A percentile compares a stretch with the other conserved stretches of the same genome.
phyloP scores from a whole-genome alignment of 2,329 filamentous ascomycete genomes.

The Cladobotryum protrusum region DNA sequence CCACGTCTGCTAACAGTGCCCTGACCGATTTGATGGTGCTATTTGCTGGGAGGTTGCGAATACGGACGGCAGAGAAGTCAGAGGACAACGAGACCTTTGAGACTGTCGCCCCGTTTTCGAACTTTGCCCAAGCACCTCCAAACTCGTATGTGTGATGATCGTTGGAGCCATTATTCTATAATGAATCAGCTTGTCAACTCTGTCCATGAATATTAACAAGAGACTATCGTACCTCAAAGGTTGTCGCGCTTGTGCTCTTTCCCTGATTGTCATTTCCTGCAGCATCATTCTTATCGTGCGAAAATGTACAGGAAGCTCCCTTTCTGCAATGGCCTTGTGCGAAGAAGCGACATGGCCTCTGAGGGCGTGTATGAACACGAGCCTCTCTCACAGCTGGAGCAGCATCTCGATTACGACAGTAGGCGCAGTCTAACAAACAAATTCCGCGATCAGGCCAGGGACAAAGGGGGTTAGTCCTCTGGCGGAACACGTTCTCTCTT shows the following conservation, averaged over 20 bases:
- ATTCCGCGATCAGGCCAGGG: too few relatives aligned
- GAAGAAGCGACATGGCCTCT: not conserved
- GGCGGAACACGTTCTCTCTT: too few relatives aligned
- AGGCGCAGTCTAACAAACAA: too few relatives aligned
- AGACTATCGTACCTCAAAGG: too few relatives aligned
- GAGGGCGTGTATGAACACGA: not conserved
- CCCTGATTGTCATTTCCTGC: too few relatives aligned
- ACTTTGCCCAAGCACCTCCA: constrained; percentile 24
- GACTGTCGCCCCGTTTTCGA: constrained; percentile 26
- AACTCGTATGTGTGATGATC: not conserved
- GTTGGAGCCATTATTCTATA: not conserved
- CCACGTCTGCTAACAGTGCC: not conserved
- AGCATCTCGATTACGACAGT: too few relatives aligned
- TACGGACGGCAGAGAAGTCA: constrained; percentile 31
- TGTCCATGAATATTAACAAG: too few relatives aligned
- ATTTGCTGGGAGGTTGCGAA: constrained; percentile 21
- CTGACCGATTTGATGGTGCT: constrained; percentile 11
- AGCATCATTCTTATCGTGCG: not conserved
- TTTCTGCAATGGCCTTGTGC: constrained; percentile 2
- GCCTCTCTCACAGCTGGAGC: too few relatives aligned
- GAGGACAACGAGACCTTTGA: constrained; percentile 24
- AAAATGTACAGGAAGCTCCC: constrained; percentile 3
- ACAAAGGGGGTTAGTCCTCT: too few relatives aligned
- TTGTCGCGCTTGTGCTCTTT: too few relatives aligned
- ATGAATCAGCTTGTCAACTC: not conserved